Conservation (phyloP, 2,329 filamentous ascomycete species). For the Chaetomium sp. region DNA sequence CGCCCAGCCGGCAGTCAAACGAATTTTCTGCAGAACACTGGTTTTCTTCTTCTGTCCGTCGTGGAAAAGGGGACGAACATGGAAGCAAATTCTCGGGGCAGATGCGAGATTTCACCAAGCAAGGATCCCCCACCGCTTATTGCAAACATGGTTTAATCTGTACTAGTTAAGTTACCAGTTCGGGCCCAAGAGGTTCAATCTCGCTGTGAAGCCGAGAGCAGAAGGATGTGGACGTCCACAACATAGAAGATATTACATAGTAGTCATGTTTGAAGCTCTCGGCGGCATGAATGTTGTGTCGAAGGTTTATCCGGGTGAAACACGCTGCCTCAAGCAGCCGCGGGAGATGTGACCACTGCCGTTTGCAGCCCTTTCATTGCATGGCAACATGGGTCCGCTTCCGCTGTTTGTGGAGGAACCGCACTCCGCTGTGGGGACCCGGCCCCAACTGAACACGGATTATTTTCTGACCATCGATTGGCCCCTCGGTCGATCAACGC, state of each 20-base stretch:
- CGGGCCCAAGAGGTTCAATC: not conserved
- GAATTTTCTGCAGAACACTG: not conserved
- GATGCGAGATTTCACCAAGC: slow-evolving; percentile 4
- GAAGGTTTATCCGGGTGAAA: not conserved
- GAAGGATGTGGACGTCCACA: not conserved
- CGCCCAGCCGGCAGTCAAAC: slow-evolving; percentile 2
- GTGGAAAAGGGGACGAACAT: not conserved
- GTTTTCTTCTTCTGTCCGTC: not conserved
- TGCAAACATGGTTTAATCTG: not conserved
- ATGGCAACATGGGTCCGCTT: not conserved
- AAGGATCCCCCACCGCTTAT: slow-evolving; percentile 4
- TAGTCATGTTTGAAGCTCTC: not conserved
- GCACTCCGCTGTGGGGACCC: not conserved
- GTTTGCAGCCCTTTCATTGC: not conserved
- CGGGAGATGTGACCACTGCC: not conserved
- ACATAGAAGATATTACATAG: not conserved
- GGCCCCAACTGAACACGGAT: not conserved
- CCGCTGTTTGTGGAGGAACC: not conserved
- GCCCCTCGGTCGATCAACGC: not conserved
- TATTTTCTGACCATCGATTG: not conserved
- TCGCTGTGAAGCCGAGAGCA: not conserved
- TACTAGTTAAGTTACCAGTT: no score
- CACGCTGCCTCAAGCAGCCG: not conserved
- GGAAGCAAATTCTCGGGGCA: not conserved
- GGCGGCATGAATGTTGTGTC: not conserved